Percentiles rank a stretch among this genome's conserved stretches.
Evolutionary conservation across 139 green algal species (phyloP).

Genomic region (Astrephomene gubernaculifera): DNA sequence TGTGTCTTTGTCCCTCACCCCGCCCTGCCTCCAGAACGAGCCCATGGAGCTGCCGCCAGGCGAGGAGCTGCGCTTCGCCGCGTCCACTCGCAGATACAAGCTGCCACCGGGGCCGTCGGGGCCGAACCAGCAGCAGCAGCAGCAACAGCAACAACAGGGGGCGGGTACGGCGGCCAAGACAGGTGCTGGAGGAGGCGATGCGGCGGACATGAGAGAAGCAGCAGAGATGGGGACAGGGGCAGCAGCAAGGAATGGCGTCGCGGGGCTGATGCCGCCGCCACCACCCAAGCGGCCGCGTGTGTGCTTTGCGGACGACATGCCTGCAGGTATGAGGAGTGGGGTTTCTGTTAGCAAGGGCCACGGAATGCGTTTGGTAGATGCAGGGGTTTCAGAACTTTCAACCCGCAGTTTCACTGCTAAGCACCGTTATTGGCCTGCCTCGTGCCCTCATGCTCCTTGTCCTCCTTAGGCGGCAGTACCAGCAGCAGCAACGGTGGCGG

Average conservation of each 20-base stretch:
- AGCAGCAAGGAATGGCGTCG: too few species aligned
- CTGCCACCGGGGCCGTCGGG: constrained; percentile 1
- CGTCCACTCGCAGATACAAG: constrained; percentile 50
- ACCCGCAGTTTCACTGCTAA: too few species aligned
- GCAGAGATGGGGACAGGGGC: background rate
- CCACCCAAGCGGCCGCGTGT: constrained; percentile 24
- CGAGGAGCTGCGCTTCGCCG: constrained; percentile 48
- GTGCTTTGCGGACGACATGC: constrained; percentile 17
- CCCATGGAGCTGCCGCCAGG: constrained; percentile 44
- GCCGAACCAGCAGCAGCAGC: background rate
- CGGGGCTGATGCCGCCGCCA: background rate
- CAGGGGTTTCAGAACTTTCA: too few species aligned
- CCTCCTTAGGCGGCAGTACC: too few species aligned
- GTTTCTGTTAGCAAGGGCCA: too few species aligned
- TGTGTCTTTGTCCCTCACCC: too few species aligned
- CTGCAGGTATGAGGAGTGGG: background rate
- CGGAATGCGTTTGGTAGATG: too few species aligned
- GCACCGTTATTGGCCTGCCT: too few species aligned
- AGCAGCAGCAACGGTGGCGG: background rate
- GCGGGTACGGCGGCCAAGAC: background rate
- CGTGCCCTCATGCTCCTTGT: too few species aligned
- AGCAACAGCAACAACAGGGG: background rate
- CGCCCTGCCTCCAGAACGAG: constrained; percentile 16
- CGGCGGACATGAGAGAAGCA: background rate
- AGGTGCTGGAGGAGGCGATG: background rate